Evolutionary conservation across 495 filamentous ascomycete genomes (phyloP).

Genomic region (Thermochaetoides thermophila): DNA sequence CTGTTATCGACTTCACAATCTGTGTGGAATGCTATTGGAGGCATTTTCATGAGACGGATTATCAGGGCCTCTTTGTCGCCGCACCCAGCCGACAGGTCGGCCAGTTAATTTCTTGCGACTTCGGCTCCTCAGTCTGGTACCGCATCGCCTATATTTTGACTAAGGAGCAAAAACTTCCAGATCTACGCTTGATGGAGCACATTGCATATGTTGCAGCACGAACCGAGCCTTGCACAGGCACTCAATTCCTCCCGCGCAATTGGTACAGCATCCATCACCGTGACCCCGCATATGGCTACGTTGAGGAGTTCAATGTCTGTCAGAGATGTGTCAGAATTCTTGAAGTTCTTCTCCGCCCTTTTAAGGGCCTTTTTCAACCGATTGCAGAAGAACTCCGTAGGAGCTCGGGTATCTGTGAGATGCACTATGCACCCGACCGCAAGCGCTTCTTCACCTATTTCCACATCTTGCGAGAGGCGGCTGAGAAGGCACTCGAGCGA

Average conservation of each 20-base stretch:
- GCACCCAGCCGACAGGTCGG: slow-evolving; percentile 21
- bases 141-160: slow-evolving; percentile 33
- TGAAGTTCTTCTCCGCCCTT: slow-evolving; percentile 27
- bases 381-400: slow-evolving; percentile 20
- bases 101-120: slow-evolving; percentile 26
- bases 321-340: slow-evolving; percentile 25
- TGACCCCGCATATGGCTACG: too few species aligned
- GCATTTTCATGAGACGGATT: slow-evolving; percentile 25
- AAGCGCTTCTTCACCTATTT: slow-evolving; percentile 30
- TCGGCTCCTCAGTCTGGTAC: slow-evolving; percentile 30
- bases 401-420: slow-evolving; percentile 23
- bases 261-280: slow-evolving; percentile 28
- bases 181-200: slow-evolving; percentile 24
- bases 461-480: slow-evolving; percentile 25
- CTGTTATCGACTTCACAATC: slow-evolving; percentile 32
- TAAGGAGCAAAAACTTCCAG: slow-evolving; percentile 21
- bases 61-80: slow-evolving; percentile 24
- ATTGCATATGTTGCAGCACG: slow-evolving; percentile 24
- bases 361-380: slow-evolving; percentile 25
- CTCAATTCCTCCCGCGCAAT: slow-evolving; percentile 14
- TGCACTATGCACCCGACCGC: slow-evolving; percentile 21
- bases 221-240: slow-evolving; percentile 22
- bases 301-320: slow-evolving; percentile 27
- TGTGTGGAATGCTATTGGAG: slow-evolving; percentile 28
- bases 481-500: slow-evolving; percentile 20